Evolutionary conservation across 768 basidiomycete genomes (phyloP), one percentile per base, ranked within the genome.

Genomic region (Auricularia heimuer): DNA sequence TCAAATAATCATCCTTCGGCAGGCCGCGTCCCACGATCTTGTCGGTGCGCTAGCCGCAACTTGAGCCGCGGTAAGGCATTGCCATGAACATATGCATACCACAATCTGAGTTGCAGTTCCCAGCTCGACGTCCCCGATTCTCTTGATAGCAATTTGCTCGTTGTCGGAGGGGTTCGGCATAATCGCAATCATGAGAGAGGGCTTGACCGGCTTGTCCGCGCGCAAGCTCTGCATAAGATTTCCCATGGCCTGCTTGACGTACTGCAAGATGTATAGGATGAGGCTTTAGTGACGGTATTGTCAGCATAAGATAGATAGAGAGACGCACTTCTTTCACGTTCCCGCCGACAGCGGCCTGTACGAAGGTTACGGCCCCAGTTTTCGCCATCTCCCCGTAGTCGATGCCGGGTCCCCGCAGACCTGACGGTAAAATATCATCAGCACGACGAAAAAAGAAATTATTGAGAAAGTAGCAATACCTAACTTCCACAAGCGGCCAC

Each of bases 1-100:
- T 84, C 68, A 74, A 79, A 64, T 87, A 86, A 56, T 85, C 83
- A 39, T 81, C 77, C n/a, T 78, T 78, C 1, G 47, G 39, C 12
- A 42, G 39, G 12, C 39, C 47, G 6, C 47, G 4, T 6, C 47
- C 47, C 1, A 51, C 47, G 16, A 51, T 18, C 47, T 51, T 51
- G 21, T 51, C 47, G 6, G 14, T 51, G 18, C 47, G 47, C 47
- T 51, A 6, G 14, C 11, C 44, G 4, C 7, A 42, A 14, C 8
- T 42, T 42, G 39, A 51, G 14, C 44, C 36, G 8, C 34, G n/a
- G 33, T 35, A 35, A 14, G 2, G 6, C 51, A 33, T 39, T 12
- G 18, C 58, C 35, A 1, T 18, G 35, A 61, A 11, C n/a, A 24
- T 3, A 44, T 3, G n/a, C n/a, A 11, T 66, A 78, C 77, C 33